Percentiles rank a stretch among this genome's conserved stretches.
Evolutionary conservation across 257 asterid genomes (phyloP).

Genomic region (Salvia rosmarinus): DNA sequence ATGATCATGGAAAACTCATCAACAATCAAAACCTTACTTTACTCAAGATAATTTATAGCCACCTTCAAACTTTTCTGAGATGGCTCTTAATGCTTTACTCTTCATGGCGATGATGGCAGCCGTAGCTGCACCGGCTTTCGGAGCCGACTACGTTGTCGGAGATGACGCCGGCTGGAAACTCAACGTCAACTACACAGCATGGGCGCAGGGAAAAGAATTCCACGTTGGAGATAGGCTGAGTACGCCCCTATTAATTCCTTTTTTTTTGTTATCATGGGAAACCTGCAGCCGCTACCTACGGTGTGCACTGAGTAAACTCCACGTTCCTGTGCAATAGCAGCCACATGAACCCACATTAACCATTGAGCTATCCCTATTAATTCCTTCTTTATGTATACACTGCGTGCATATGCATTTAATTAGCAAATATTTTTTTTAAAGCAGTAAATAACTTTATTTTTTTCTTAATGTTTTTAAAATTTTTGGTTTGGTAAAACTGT

Average conservation of each 20-base stretch:
- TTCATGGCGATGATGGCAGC: constrained; percentile 20
- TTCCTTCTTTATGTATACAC: too few species aligned
- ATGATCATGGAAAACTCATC: background rate
- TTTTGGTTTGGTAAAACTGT: too few species aligned
- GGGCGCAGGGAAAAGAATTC: constrained; percentile 21
- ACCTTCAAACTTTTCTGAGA: background rate
- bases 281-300: too few species aligned
- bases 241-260: background rate
- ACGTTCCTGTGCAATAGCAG: too few species aligned
- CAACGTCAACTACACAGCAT: constrained; percentile 16
- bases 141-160: constrained; percentile 46
- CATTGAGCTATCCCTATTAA: too few species aligned
- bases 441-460: too few species aligned
- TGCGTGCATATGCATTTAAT: too few species aligned
- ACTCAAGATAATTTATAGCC: background rate
- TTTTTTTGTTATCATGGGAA: too few species aligned
- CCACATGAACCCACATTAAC: too few species aligned
- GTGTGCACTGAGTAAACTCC: too few species aligned
- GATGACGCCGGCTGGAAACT: constrained; percentile 34
- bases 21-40: background rate
- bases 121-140: constrained; percentile 31
- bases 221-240: constrained; percentile 14
- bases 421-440: too few species aligned
- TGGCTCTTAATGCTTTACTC: constrained; percentile 38
- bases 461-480: too few species aligned